phyloP scores from a whole-genome alignment of 202 grass and related monocot species.

The Cymbopogon flexuosus region DNA sequence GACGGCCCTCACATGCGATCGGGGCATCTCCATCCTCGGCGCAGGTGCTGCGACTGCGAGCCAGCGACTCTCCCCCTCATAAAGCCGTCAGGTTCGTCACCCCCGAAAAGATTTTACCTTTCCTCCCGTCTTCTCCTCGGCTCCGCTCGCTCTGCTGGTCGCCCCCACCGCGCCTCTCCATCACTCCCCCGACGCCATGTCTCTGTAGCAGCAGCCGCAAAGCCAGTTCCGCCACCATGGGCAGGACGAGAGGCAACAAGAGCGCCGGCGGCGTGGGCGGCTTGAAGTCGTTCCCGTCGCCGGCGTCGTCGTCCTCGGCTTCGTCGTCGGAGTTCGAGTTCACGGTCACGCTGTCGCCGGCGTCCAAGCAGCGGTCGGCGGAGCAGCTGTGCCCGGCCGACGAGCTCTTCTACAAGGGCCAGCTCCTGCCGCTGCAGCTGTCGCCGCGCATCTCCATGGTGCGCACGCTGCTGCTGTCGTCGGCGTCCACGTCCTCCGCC shows the following conservation, averaged over 20 bases:
- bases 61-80: neutral
- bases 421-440: conserved; percentile 92
- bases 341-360: conserved; percentile 75
- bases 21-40: conserved; percentile 19
- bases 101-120: conserved; percentile 39
- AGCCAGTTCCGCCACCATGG: conserved; percentile 8
- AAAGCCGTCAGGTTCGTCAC: conserved; percentile 39
- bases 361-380: conserved; percentile 61
- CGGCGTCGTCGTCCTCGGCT: conserved; percentile 63
- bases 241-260: conserved; percentile 33
- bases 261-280: neutral
- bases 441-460: conserved; percentile 96
- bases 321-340: conserved; percentile 99
- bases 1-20: neutral
- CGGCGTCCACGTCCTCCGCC: conserved; percentile 67
- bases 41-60: too few species aligned
- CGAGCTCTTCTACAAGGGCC: conserved; percentile 98
- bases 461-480: conserved; percentile 74
- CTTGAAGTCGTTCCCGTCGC: conserved; percentile 46
- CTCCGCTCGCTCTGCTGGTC: conserved; percentile 10
- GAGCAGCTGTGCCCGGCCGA: conserved; percentile 82
- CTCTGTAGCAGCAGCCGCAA: neutral
- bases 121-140: neutral
- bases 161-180: conserved; percentile 3
- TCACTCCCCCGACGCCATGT: conserved; percentile 21